Conservation (phyloP, 805 yeast species). For the Brettanomyces nanus region DNA sequence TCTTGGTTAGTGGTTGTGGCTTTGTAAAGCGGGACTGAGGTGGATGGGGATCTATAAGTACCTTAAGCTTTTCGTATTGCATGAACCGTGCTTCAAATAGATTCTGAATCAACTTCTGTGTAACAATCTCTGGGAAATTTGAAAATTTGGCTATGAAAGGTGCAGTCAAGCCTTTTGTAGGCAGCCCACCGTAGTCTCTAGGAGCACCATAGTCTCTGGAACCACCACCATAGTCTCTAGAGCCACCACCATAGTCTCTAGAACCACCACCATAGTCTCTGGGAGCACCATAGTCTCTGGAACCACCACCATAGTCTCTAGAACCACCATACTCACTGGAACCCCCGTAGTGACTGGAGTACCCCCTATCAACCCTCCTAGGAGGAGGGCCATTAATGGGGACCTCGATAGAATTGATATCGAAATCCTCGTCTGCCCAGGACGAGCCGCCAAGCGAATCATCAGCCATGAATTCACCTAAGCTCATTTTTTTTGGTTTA, state of each 20-base stretch:
- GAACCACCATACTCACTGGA: slow-evolving; percentile 1
- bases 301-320: slow-evolving; percentile 2
- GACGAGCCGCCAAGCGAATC: slow-evolving; percentile 38
- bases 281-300: neutral
- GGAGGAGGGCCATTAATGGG: slow-evolving; percentile 16
- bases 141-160: slow-evolving; percentile 61
- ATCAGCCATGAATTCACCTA: slow-evolving; percentile 37
- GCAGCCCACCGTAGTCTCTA: neutral
- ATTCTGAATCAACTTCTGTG: slow-evolving; percentile 45
- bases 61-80: slow-evolving; percentile 47
- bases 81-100: slow-evolving; percentile 57
- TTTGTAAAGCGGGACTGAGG: slow-evolving; percentile 20
- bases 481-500: slow-evolving; percentile 35
- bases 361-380: neutral
- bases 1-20: slow-evolving; percentile 28
- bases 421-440: slow-evolving; percentile 71
- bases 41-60: slow-evolving; percentile 33
- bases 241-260: neutral
- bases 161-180: slow-evolving; percentile 26
- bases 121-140: slow-evolving; percentile 49
- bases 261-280: neutral
- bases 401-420: slow-evolving; percentile 50
- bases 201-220: neutral
- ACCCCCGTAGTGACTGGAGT: neutral
- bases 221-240: neutral